These are phyloP conservation scores for Puccinia coronata DNA, from an alignment of 1,284 basidiomycete species.

Conservation along the genomic window DNA sequence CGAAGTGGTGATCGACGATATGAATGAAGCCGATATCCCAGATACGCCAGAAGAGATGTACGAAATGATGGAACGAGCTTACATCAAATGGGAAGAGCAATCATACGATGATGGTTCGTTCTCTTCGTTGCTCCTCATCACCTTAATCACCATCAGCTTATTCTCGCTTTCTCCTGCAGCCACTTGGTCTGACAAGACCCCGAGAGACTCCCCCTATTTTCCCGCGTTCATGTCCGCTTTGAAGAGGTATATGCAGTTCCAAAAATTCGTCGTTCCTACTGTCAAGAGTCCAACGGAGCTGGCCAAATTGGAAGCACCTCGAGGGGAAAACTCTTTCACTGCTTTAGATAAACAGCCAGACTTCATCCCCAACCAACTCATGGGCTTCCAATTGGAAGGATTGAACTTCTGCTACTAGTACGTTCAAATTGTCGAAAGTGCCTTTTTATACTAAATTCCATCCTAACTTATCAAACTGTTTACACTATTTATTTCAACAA, in stretches of 20 bases:
- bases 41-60: slow-evolving; percentile 63
- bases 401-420: slow-evolving; percentile 31
- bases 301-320: slow-evolving; percentile 56
- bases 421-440: background rate
- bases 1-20: slow-evolving; percentile 46
- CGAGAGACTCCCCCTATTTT: slow-evolving; percentile 65
- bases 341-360: slow-evolving; percentile 60
- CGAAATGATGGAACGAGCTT: slow-evolving; percentile 70
- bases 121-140: slow-evolving; percentile 1
- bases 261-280: slow-evolving; percentile 67
- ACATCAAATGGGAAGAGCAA: slow-evolving; percentile 86
- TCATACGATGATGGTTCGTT: slow-evolving; percentile 79
- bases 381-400: slow-evolving; percentile 50
- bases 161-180: slow-evolving; percentile 62
- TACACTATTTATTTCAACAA: background rate
- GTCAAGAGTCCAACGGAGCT: slow-evolving; percentile 58
- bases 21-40: slow-evolving; percentile 55
- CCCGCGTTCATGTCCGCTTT: slow-evolving; percentile 70
- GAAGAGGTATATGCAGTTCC: slow-evolving; percentile 67
- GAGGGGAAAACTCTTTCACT: slow-evolving; percentile 55
- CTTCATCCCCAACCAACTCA: slow-evolving; percentile 61
- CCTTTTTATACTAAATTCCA: background rate
- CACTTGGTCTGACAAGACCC: slow-evolving; percentile 68
- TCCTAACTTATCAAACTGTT: background rate
- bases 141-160: background rate